A percentile compares a stretch with the other conserved stretches of the same genome.
Conservation (phyloP, 352 stramenopile species). For the Thalassiosira mediterranea region DNA sequence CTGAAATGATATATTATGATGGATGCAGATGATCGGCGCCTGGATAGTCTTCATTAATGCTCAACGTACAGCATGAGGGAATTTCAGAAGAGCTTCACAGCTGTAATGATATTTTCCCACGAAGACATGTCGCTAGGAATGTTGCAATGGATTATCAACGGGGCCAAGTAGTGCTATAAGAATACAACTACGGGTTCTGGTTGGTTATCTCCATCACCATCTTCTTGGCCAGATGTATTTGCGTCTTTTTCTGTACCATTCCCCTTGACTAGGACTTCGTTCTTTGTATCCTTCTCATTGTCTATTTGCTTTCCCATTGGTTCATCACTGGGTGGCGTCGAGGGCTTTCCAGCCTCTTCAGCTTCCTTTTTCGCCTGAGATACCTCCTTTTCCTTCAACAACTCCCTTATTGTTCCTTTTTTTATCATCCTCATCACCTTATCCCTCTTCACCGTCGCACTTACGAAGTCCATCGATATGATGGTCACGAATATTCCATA, state of each 20-base stretch:
- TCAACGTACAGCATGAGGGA: too few species aligned
- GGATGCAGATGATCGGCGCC: too few species aligned
- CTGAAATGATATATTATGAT: conserved; percentile 19
- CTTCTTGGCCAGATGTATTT: too few species aligned
- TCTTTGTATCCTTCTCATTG: neutral
- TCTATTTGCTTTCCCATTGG: neutral
- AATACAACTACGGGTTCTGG: conserved; percentile 5
- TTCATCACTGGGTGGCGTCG: neutral
- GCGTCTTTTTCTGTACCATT: too few species aligned
- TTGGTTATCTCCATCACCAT: neutral
- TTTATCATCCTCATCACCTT: conserved; percentile 67
- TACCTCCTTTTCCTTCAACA: conserved; percentile 46
- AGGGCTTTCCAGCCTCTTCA: neutral
- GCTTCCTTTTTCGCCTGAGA: conserved; percentile 33
- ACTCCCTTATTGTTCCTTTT: conserved; percentile 42
- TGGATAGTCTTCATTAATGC: too few species aligned
- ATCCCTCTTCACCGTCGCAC: conserved; percentile 67
- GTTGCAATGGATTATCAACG: too few species aligned
- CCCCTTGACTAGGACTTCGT: too few species aligned
- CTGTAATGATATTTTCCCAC: too few species aligned
- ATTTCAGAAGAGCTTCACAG: too few species aligned
- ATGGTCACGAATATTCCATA: conserved; percentile 76
- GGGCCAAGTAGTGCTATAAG: too few species aligned
- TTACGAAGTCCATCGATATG: conserved; percentile 66
- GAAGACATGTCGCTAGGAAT: too few species aligned